Base-by-base conservation (phyloP, 2,329 filamentous ascomycete species). In the Aspergillus tubingensis region DNA sequence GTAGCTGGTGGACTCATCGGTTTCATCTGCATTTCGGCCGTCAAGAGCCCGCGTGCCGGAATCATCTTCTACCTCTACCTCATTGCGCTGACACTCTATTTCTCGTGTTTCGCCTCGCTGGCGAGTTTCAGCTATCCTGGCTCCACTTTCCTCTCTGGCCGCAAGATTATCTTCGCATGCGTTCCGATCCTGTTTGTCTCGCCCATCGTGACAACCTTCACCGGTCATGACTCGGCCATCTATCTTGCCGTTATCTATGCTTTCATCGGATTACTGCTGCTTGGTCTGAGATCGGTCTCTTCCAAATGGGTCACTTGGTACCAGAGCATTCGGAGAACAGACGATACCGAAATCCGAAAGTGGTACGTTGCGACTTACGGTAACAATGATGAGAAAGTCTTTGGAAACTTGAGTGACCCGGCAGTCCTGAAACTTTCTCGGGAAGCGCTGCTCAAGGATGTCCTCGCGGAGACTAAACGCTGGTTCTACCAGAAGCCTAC, bases 61-160 rank as follows among this genome's bases (percentile, higher is more conserved):
- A 80, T 85, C 10, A 77, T 87, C 11, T 88, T 87, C 68, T 81
- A 85, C 61, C 80, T 86, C 50, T 88, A 88, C 62, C 76, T 88
- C 2, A 72, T 86, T 36, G 78, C 80, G 23, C 73, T 88, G 44
- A 85, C 85, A 6, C 80, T 83, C 2, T 88, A 88, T 67, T 79
- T 88, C 41, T 83, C 83, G 15, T 71, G 85, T 1, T 78, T 88
- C 48, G 85, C 85, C 53, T 79, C 78, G 8, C 76, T 83, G 62
- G 77, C 80, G n/a, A 82, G 79, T 21, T 82, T 81, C 75, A 81
- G 85, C 61, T 81, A 85, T 58, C 81, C 80, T 0, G 82, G 81
- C 5, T 83, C 82, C n/a, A 77, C 78, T 1, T 82, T 86, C 61
- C 77, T 83, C 5, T 86, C 84, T n/a, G 85, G 85, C 0, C 81